A percentile compares a stretch with the other conserved stretches of the same genome.
Evolutionary conservation across 2,329 filamentous ascomycete species (phyloP).

Genomic region (Nigrograna mackinnonii): DNA sequence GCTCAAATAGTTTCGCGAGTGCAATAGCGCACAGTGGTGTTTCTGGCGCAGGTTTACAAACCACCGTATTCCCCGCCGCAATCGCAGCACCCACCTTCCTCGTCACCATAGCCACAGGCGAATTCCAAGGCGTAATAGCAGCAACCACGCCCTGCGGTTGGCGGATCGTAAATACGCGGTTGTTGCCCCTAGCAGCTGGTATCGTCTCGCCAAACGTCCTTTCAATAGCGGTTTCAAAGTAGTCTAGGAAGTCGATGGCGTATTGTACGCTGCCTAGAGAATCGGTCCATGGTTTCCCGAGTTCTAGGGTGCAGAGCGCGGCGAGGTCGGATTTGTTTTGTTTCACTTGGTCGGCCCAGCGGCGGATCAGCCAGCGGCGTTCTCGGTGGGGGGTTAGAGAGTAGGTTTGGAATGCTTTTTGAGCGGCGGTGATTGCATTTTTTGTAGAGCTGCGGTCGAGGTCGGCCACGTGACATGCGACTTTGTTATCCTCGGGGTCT

Average conservation of each 20-base stretch:
- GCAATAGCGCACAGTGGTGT: conserved; percentile 91
- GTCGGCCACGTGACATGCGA: too few relatives aligned
- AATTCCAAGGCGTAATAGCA: conserved; percentile 88
- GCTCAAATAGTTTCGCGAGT: conserved; percentile 80
- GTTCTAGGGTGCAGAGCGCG: conserved; percentile 85
- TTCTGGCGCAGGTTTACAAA: conserved; percentile 90
- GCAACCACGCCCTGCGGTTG: conserved; percentile 84
- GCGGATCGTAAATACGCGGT: conserved; percentile 77
- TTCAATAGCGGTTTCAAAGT: conserved; percentile 44
- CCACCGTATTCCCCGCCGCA: conserved; percentile 93
- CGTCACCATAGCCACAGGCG: conserved; percentile 58
- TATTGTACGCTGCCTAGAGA: conserved; percentile 44
- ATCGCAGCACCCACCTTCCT: conserved; percentile 66
- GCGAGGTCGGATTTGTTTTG: conserved; percentile 81
- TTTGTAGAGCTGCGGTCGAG: too few relatives aligned
- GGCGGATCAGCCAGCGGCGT: conserved; percentile 72
- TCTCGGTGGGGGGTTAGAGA: conserved; percentile 73
- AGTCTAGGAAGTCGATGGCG: conserved; percentile 45
- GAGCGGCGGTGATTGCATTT: conserved; percentile 81
- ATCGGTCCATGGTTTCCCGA: conserved; percentile 75
- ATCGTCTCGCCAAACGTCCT: conserved; percentile 68
- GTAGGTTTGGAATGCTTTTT: conserved; percentile 73
- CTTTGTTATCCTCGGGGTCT: too few relatives aligned
- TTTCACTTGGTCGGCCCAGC: conserved; percentile 80
- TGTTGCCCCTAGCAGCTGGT: conserved; percentile 68